phyloP scores from a whole-genome alignment of 2,329 filamentous ascomycete genomes.

The Apiospora marii region DNA sequence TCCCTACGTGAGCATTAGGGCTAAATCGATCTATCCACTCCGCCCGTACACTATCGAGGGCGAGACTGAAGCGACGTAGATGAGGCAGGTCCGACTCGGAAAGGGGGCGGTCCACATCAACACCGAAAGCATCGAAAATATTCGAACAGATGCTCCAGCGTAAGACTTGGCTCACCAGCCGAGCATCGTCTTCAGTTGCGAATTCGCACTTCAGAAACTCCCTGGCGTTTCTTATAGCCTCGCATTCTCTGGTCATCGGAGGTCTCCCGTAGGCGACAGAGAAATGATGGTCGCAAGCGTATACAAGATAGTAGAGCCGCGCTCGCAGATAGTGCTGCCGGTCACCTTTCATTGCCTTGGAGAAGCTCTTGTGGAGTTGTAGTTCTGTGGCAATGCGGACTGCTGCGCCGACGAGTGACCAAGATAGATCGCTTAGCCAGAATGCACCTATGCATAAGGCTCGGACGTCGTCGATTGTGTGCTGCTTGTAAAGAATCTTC shows the following conservation, averaged over 20 bases:
- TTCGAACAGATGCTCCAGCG: slow-evolving; percentile 29
- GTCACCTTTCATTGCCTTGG: slow-evolving; percentile 54
- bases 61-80: slow-evolving; percentile 33
- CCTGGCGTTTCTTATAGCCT: slow-evolving; percentile 24
- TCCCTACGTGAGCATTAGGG: slow-evolving; percentile 40
- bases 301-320: slow-evolving; percentile 69
- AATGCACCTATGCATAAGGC: slow-evolving; percentile 70
- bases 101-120: slow-evolving; percentile 29
- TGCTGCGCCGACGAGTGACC: slow-evolving; percentile 66
- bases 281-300: slow-evolving; percentile 72
- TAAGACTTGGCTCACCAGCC: slow-evolving; percentile 32
- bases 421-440: slow-evolving; percentile 64
- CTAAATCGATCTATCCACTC: slow-evolving; percentile 36
- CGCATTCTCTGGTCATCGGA: slow-evolving; percentile 30
- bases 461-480: slow-evolving; percentile 65
- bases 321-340: slow-evolving; percentile 61
- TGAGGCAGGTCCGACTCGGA: slow-evolving; percentile 30
- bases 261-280: slow-evolving; percentile 62
- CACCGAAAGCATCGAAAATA: slow-evolving; percentile 31
- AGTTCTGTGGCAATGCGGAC: slow-evolving; percentile 66
- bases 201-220: slow-evolving; percentile 27
- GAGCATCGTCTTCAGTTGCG: slow-evolving; percentile 30
- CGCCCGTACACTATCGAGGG: slow-evolving; percentile 34
- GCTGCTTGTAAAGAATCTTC: slow-evolving; percentile 44
- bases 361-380: slow-evolving; percentile 61